These are phyloP conservation scores for Hygrocybe coccinea DNA, from an alignment of 768 basidiomycete genomes.

Conservation along the genomic window DNA sequence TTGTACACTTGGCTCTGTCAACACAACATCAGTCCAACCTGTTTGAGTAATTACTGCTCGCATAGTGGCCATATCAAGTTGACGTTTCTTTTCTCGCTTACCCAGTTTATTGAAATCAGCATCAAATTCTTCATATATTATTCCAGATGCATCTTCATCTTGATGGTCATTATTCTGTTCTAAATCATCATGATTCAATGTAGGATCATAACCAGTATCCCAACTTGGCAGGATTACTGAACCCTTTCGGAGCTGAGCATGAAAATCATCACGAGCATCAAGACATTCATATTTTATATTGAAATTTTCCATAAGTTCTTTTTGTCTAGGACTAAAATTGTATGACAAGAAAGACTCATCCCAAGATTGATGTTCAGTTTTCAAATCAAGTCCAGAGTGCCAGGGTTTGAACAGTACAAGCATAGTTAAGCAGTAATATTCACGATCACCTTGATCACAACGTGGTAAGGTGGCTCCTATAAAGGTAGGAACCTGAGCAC, in stretches of 20 bases:
- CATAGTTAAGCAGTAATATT: conserved; percentile 31
- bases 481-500: conserved; percentile 24
- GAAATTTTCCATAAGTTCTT: conserved; percentile 25
- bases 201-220: too few relatives aligned
- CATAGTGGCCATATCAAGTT: conserved; percentile 1
- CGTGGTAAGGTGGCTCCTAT: conserved; percentile 28
- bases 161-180: too few relatives aligned
- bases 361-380: conserved; percentile 18
- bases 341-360: conserved; percentile 20
- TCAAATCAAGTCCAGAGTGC: conserved; percentile 23
- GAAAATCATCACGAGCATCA: conserved; percentile 20
- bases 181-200: too few relatives aligned
- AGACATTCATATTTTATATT: conserved; percentile 34
- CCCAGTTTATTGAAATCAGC: neutral
- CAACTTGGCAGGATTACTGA: too few relatives aligned
- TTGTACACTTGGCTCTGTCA: too few relatives aligned
- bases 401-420: conserved; percentile 30
- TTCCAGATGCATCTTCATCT: neutral
- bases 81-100: neutral
- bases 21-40: neutral
- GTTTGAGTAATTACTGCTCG: neutral
- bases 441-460: conserved; percentile 27
- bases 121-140: neutral
- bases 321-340: conserved; percentile 12
- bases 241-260: neutral